phyloP scores from a whole-genome alignment of 176 grass and related monocot genomes.

The Cenchrus fungigraminus region DNA sequence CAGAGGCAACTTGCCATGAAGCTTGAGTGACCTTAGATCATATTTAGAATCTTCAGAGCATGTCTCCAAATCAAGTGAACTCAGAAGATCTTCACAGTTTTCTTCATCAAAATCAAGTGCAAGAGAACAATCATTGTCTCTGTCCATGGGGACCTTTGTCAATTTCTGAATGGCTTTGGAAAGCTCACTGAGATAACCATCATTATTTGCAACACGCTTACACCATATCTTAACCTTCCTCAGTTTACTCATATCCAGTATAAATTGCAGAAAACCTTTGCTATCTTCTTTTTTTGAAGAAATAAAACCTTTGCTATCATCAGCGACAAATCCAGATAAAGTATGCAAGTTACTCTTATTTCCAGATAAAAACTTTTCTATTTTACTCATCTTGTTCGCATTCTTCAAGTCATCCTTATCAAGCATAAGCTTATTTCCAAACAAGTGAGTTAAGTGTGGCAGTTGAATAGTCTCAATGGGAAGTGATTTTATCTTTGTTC shows the following conservation, averaged over 20 bases:
- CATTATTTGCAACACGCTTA: not conserved
- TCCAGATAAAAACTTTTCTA: constrained; percentile 3
- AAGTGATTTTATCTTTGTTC: constrained; percentile 19
- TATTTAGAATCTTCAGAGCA: constrained; percentile 42
- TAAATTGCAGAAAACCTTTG: not conserved
- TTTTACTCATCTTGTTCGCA: constrained; percentile 9
- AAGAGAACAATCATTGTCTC: constrained; percentile 6
- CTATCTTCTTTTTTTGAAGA: too few species aligned
- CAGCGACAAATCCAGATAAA: constrained; percentile 33
- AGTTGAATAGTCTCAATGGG: not conserved
- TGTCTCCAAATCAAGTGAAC: constrained; percentile 27
- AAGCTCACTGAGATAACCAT: not conserved
- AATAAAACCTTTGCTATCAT: not conserved
- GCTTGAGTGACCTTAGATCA: constrained; percentile 40
- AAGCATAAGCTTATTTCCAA: constrained; percentile 40
- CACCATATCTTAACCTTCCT: constrained; percentile 47
- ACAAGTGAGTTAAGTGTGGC: constrained; percentile 40
- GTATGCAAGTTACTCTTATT: constrained; percentile 39
- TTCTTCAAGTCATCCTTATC: constrained; percentile 28
- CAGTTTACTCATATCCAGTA: constrained; percentile 18
- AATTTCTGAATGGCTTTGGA: constrained; percentile 39
- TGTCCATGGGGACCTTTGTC: constrained; percentile 25
- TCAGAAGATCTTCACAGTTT: constrained; percentile 7
- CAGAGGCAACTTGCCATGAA: constrained; percentile 15
- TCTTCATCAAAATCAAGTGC: constrained; percentile 33